These are phyloP conservation scores for Orbilia javanica DNA, from an alignment of 2,329 filamentous ascomycete species.

Conservation along the genomic window DNA sequence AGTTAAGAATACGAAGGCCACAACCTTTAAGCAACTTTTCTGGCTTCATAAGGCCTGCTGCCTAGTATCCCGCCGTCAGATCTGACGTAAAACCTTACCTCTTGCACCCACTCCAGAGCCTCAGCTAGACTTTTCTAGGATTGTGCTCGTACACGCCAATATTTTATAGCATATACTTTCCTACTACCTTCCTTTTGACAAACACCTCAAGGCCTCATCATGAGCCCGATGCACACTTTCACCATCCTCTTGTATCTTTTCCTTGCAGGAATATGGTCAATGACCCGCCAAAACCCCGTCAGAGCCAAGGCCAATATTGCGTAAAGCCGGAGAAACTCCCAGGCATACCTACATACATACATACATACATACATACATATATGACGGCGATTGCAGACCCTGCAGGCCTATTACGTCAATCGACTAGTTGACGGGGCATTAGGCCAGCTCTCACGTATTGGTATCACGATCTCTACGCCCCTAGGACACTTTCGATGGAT, in stretches of 20 bases:
- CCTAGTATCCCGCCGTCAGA: too few relatives aligned
- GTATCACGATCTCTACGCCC: not conserved
- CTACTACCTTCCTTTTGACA: not conserved
- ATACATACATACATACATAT: too few relatives aligned
- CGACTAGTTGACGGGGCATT: too few relatives aligned
- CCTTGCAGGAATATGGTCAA: conserved; percentile 16
- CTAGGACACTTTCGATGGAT: too few relatives aligned
- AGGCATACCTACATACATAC: too few relatives aligned
- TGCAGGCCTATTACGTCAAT: too few relatives aligned
- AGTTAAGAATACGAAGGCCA: not conserved
- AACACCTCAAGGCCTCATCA: not conserved
- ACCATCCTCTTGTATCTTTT: conserved; percentile 18
- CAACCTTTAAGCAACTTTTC: not conserved
- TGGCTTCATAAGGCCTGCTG: not conserved
- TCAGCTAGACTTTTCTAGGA: too few relatives aligned
- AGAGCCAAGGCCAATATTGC: not conserved
- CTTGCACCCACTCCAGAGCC: too few relatives aligned
- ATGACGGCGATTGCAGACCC: not conserved
- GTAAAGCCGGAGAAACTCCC: not conserved
- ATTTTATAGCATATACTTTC: not conserved
- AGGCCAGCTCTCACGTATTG: not conserved
- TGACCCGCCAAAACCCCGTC: not conserved
- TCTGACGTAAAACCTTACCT: too few relatives aligned
- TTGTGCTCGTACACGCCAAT: not conserved
- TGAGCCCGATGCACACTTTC: conserved; percentile 13